Conservation (phyloP, 768 basidiomycete genomes). For the Russula lepida region DNA sequence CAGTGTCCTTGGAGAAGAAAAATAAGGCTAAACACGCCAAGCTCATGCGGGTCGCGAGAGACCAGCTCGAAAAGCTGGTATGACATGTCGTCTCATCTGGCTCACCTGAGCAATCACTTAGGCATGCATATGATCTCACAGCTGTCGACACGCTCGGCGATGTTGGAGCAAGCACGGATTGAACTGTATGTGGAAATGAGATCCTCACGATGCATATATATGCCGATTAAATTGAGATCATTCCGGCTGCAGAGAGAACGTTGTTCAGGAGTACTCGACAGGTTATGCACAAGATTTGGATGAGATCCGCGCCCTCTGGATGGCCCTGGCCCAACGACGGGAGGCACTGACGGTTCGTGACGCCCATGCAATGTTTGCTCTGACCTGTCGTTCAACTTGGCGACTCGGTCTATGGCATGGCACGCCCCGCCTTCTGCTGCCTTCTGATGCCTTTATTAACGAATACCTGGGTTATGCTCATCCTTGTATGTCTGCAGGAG, state of each 20-base stretch:
- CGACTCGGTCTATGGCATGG: not conserved
- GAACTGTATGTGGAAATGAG: constrained; percentile 6
- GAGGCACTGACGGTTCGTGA: constrained; percentile 11
- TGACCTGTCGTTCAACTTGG: not conserved
- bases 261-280: not conserved
- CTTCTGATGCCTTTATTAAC: not conserved
- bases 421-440: not conserved
- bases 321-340: not conserved
- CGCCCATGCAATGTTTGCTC: not conserved
- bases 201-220: constrained; percentile 2
- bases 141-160: not conserved
- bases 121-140: not conserved
- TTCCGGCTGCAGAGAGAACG: not conserved
- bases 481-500: not conserved
- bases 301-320: constrained; percentile 6
- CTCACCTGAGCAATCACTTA: not conserved
- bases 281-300: constrained; percentile 5
- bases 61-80: constrained; percentile 11
- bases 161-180: not conserved
- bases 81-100: not conserved
- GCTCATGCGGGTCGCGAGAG: constrained; percentile 4
- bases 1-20: constrained; percentile 5
- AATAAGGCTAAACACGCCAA: not conserved
- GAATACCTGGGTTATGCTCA: not conserved
- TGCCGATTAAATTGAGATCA: not conserved